Conservation (phyloP, 225 moss, liverwort and hornwort species). For the Marchantia polymorpha region DNA sequence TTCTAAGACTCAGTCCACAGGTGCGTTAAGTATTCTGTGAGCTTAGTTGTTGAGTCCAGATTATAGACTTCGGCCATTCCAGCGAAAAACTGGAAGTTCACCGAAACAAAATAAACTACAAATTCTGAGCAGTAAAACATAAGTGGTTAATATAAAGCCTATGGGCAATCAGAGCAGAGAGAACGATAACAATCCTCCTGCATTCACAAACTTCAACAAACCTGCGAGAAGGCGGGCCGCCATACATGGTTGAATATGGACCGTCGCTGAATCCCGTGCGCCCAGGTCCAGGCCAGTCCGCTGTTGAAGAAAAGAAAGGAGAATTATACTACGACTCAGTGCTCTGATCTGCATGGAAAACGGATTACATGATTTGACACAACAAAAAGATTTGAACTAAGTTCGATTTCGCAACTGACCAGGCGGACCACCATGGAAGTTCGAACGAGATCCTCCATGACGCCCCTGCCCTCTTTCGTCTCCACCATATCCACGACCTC, state of each 20-base stretch:
- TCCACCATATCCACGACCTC: conserved; percentile 44
- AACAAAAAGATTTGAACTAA: too few species aligned
- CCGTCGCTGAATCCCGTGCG: conserved; percentile 91
- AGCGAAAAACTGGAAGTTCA: too few species aligned
- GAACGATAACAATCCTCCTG: too few species aligned
- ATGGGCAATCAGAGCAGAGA: too few species aligned
- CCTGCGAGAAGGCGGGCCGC: conserved; percentile 70
- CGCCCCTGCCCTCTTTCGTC: conserved; percentile 42
- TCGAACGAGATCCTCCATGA: conserved; percentile 35
- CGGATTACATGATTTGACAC: background rate
- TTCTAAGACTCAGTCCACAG: too few species aligned
- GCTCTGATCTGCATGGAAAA: background rate
- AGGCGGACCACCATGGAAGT: conserved; percentile 36
- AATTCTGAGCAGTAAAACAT: background rate
- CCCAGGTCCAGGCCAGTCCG: conserved; percentile 59
- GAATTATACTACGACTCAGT: background rate
- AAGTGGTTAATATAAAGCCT: background rate
- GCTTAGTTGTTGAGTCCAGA: too few species aligned
- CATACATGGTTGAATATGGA: conserved; percentile 56
- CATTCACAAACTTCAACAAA: conserved; percentile 18
- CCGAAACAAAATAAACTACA: background rate
- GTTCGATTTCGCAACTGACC: conserved; percentile 16
- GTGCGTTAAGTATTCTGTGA: too few species aligned
- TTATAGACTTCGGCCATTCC: too few species aligned
- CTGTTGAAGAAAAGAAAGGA: background rate